Evolutionary conservation across 2,329 filamentous ascomycete genomes (phyloP), one percentile per base, ranked within the genome.

Genomic region (Claviceps humidiphila): DNA sequence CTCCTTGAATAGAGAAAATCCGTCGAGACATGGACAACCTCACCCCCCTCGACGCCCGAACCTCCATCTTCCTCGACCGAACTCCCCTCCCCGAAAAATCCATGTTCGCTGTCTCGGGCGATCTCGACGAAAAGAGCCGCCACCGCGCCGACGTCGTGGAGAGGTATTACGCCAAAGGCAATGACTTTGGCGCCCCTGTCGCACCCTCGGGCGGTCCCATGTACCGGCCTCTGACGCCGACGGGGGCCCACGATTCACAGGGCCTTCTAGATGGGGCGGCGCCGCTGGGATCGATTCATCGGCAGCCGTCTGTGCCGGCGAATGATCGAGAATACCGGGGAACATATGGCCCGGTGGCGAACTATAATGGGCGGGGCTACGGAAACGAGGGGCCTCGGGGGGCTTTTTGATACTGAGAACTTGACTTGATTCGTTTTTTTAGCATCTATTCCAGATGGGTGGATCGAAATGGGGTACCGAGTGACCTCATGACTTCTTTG

Each of bases 21-120:
- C 78, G 82, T 61, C 83, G 84, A 58, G 86, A 93, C 59, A 71
- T 85, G 55, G 89, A 95, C 67, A 82, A 82, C 54, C 81, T 96
- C 49, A 96, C 89, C 1, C 87, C 89, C 5, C 78, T 95, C 41
- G 87, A 94, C 62, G 86, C 89, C 1, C 85, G 87, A 64, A 91
- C 91, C 73, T 90, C 86, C 13, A 80, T 96, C 20, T 81, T 95
- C 54, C 81, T 89, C 67, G 80, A 85, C 50, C 77, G 69, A 42
- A 53, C 59, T 43, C 62, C 64, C 41, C 58, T 64, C 38, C 59
- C 66, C 20, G 63, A 66, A 42, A 66, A 66, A 34, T 69, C 69
- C 37, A 71, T 70, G 54, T 73, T 74, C 57, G 67, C 74, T 45
- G 61, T 74, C 53, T 65, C 70, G 50, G 70, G 67, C 50, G 63